These are phyloP conservation scores for Acacia confusa DNA, from an alignment of 306 rosid species.

Conservation along the genomic window DNA sequence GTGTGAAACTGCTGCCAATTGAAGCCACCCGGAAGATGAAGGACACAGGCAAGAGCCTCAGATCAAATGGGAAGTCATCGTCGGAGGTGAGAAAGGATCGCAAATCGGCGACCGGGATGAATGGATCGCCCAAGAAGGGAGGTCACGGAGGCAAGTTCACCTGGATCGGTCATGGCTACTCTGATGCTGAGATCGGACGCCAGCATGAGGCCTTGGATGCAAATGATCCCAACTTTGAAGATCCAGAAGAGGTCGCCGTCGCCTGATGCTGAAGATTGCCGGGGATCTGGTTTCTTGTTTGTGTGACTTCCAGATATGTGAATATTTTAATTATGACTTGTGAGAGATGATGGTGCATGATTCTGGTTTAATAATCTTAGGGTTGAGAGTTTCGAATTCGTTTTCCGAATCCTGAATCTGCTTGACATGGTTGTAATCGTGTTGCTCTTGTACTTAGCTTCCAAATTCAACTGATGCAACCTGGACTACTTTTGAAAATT, in stretches of 20 bases:
- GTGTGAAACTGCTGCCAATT: not conserved
- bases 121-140: slow-evolving; percentile 92
- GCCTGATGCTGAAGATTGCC: slow-evolving; percentile 30
- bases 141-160: slow-evolving; percentile 95
- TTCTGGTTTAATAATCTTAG: not conserved
- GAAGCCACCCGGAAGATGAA: slow-evolving; percentile 44
- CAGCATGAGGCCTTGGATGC: slow-evolving; percentile 48
- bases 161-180: slow-evolving; percentile 68
- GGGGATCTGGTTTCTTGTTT: slow-evolving; percentile 10
- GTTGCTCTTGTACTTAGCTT: not conserved
- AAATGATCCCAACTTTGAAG: slow-evolving; percentile 86
- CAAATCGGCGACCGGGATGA: slow-evolving; percentile 78
- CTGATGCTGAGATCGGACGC: slow-evolving; percentile 49
- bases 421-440: not conserved
- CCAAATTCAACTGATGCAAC: not conserved
- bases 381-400: not conserved
- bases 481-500: not conserved
- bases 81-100: slow-evolving; percentile 63
- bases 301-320: slow-evolving; percentile 19
- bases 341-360: not conserved
- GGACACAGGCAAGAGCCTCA: slow-evolving; percentile 58
- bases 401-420: not conserved
- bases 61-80: slow-evolving; percentile 43
- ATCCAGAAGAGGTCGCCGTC: slow-evolving; percentile 47
- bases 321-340: not conserved